These are phyloP conservation scores for Pseudohyphozyma bogoriensis DNA, from an alignment of 768 basidiomycete species.

Conservation along the genomic window DNA sequence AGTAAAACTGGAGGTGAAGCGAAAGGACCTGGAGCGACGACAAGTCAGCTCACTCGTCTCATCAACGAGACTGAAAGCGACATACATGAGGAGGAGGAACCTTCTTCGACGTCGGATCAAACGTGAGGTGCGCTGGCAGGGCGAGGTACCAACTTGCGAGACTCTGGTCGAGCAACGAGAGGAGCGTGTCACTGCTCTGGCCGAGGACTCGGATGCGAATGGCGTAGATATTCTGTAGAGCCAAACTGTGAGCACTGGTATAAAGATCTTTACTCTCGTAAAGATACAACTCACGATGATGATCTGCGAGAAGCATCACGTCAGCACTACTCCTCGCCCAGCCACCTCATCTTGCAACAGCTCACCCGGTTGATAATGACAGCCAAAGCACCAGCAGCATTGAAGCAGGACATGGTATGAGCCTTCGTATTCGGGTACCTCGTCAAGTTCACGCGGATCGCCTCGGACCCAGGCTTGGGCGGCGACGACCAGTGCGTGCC, in stretches of 20 bases:
- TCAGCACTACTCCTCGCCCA: too few species aligned
- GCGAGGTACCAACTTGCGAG: constrained; percentile 34
- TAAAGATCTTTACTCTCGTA: too few species aligned
- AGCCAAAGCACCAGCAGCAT: constrained; percentile 31
- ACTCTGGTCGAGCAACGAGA: constrained; percentile 34
- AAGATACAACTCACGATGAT: too few species aligned
- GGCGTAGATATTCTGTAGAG: constrained; percentile 36
- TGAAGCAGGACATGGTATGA: constrained; percentile 34
- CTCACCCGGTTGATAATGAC: constrained; percentile 31
- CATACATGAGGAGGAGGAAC: constrained; percentile 33
- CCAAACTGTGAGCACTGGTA: too few species aligned
- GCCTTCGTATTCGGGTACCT: constrained; percentile 12
- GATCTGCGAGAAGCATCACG: constrained; percentile 9
- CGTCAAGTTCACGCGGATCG: constrained; percentile 8
- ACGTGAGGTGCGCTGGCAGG: constrained; percentile 33
- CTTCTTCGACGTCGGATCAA: constrained; percentile 24
- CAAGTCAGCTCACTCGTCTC: neutral
- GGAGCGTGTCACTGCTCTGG: constrained; percentile 29
- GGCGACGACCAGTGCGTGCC: constrained; percentile 28
- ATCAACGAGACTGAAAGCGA: neutral
- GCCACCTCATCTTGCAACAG: too few species aligned
- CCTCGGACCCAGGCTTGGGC: constrained; percentile 13
- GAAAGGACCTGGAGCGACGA: constrained; percentile 16
- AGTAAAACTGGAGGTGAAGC: constrained; percentile 36
- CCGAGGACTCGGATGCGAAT: constrained; percentile 33